These are phyloP conservation scores for Prinsepia uniflora DNA, from an alignment of 306 rosid genomes.

Conservation along the genomic window DNA sequence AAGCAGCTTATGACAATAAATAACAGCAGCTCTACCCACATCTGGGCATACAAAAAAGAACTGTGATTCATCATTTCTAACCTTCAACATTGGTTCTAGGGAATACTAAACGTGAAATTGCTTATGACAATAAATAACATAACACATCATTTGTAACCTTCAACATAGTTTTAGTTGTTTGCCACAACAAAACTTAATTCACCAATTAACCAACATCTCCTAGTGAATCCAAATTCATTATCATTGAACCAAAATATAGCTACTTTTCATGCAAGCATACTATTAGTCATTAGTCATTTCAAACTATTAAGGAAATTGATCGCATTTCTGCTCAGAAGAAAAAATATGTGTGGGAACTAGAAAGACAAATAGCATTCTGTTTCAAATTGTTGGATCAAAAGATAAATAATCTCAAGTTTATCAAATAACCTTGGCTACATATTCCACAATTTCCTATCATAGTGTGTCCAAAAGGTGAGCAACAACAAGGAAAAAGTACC, in stretches of 20 bases:
- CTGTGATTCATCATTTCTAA: background rate
- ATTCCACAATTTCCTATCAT: too few relatives aligned
- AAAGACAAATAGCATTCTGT: too few relatives aligned
- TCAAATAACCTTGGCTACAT: too few relatives aligned
- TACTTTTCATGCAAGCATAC: background rate
- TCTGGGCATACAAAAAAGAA: background rate
- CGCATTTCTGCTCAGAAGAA: too few relatives aligned
- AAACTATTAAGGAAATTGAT: background rate
- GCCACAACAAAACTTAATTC: background rate
- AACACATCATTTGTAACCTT: too few relatives aligned
- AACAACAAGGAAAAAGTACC: background rate
- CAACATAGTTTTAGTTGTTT: background rate
- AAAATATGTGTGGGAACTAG: too few relatives aligned
- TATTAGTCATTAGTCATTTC: background rate
- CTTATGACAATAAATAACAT: too few relatives aligned
- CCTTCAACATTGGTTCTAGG: background rate
- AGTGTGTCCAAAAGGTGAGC: background rate
- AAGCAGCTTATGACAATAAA: background rate
- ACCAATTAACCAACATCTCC: background rate
- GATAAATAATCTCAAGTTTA: too few relatives aligned
- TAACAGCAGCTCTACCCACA: background rate
- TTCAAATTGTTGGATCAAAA: too few relatives aligned
- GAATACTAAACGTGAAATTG: too few relatives aligned
- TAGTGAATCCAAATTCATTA: background rate
- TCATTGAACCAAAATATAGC: background rate